Conservation (phyloP, 2,329 filamentous ascomycete species). For the Pestalotiopsis sp. region DNA sequence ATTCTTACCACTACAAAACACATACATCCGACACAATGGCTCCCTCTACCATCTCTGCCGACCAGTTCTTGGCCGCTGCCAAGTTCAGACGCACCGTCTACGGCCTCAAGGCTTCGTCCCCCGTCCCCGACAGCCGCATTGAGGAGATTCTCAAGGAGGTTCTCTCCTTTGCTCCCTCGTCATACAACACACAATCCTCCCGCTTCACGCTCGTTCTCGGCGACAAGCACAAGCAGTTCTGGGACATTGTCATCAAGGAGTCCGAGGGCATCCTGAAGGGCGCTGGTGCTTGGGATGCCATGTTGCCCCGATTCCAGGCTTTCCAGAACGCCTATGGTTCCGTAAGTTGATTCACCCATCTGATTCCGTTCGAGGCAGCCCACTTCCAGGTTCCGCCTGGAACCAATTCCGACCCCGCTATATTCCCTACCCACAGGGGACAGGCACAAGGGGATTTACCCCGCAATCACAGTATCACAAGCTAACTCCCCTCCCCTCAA, state of each 20-base stretch:
- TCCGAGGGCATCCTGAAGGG: slow-evolving; percentile 22
- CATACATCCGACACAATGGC: slow-evolving; percentile 3
- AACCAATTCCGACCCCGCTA: neutral
- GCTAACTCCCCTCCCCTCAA: neutral
- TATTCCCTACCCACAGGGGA: neutral
- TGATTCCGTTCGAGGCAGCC: neutral
- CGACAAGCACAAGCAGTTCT: slow-evolving; percentile 26
- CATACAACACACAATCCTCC: slow-evolving; percentile 28
- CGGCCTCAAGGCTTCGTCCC: slow-evolving; percentile 27
- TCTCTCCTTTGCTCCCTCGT: slow-evolving; percentile 24
- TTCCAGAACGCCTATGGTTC: slow-evolving; percentile 27
- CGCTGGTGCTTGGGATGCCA: slow-evolving; percentile 24
- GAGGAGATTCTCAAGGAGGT: slow-evolving; percentile 29
- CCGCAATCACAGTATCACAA: slow-evolving; percentile 5
- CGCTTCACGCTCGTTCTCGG: slow-evolving; percentile 24
- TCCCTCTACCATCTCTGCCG: slow-evolving; percentile 21
- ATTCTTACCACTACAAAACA: neutral
- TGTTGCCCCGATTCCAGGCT: slow-evolving; percentile 20
- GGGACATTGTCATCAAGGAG: slow-evolving; percentile 21
- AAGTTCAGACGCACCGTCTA: slow-evolving; percentile 33
- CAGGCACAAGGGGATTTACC: neutral
- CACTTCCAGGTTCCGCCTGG: neutral
- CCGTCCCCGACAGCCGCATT: slow-evolving; percentile 32
- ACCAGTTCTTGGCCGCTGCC: slow-evolving; percentile 30
- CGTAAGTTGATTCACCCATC: slow-evolving; percentile 18